phyloP scores from a whole-genome alignment of 345 rosid genomes.

The Draba incana region DNA sequence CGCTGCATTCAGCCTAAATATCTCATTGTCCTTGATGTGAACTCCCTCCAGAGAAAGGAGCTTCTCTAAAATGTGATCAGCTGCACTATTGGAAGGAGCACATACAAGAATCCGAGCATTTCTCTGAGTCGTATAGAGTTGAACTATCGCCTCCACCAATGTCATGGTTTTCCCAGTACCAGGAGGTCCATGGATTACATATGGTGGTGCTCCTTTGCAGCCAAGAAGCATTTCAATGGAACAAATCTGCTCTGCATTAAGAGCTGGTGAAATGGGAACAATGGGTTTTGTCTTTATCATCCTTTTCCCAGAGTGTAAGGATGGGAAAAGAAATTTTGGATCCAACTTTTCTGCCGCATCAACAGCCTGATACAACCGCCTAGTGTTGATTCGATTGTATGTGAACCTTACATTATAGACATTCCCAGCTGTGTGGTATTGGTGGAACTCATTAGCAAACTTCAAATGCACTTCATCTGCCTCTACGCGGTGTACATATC shows the following conservation, averaged over 20 bases:
- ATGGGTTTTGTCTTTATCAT: constrained; percentile 52
- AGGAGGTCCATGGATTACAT: constrained; percentile 88
- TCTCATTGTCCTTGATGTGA: constrained; percentile 55
- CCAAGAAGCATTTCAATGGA: constrained; percentile 80
- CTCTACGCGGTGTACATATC: constrained; percentile 76
- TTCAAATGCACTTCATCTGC: constrained; percentile 80
- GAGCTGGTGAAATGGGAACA: constrained; percentile 59
- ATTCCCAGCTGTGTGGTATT: constrained; percentile 48
- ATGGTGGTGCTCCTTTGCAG: constrained; percentile 86
- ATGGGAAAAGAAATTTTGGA: constrained; percentile 65
- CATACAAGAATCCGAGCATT: constrained; percentile 72
- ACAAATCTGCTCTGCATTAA: constrained; percentile 79
- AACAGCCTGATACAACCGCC: constrained; percentile 77
- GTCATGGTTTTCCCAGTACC: constrained; percentile 98
- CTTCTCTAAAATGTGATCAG: constrained; percentile 80
- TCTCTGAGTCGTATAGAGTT: constrained; percentile 54
- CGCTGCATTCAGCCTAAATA: constrained; percentile 87
- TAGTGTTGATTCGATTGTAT: constrained; percentile 66
- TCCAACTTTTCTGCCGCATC: constrained; percentile 63
- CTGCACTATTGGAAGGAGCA: constrained; percentile 91
- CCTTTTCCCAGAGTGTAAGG: constrained; percentile 47
- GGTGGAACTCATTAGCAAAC: constrained; percentile 65
- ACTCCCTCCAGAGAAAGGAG: constrained; percentile 54
- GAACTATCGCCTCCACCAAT: constrained; percentile 78
- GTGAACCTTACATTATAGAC: constrained; percentile 73